A percentile compares a stretch with the other conserved stretches of the same genome.
These are phyloP conservation scores for Trichophyton benhamiae DNA, from an alignment of 2,329 filamentous ascomycete species.

Conservation along the genomic window DNA sequence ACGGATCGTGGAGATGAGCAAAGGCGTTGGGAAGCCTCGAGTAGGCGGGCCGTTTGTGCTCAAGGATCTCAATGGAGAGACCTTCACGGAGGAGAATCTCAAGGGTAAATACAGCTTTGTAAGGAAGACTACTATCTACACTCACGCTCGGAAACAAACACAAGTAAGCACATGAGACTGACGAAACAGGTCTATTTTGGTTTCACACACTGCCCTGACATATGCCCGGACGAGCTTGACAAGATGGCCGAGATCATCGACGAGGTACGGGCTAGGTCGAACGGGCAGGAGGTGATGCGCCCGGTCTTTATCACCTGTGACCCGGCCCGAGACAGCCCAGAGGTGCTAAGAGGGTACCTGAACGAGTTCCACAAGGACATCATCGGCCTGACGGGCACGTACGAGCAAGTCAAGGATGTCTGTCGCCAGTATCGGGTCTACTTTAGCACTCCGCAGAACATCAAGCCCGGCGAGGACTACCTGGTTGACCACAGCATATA, in stretches of 20 bases:
- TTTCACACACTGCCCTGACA: constrained; percentile 96
- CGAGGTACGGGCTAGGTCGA: constrained; percentile 36
- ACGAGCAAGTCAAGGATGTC: constrained; percentile 82
- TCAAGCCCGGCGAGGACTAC: constrained; percentile 91
- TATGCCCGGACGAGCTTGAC: constrained; percentile 96
- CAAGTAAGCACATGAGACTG: neutral
- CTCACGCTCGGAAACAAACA: neutral
- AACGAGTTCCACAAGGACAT: constrained; percentile 80
- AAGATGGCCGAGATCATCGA: constrained; percentile 98
- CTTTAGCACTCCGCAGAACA: constrained; percentile 80
- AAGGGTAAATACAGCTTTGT: constrained; percentile 63
- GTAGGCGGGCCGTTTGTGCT: constrained; percentile 80
- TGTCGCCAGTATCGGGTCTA: constrained; percentile 97
- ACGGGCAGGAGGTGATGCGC: constrained; percentile 40
- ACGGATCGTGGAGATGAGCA: constrained; percentile 78
- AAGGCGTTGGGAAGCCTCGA: constrained; percentile 84
- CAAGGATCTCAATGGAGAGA: constrained; percentile 65
- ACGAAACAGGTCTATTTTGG: constrained; percentile 79
- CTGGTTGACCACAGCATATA: constrained; percentile 98
- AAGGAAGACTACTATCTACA: constrained; percentile 2
- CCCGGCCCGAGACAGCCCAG: constrained; percentile 76
- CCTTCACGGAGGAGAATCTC: constrained; percentile 67
- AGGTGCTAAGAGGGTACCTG: constrained; percentile 73
- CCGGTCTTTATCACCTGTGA: constrained; percentile 90
- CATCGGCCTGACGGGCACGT: constrained; percentile 80